phyloP scores from a whole-genome alignment of 2,329 filamentous ascomycete genomes.

The Phialemoniopsis sp. region DNA sequence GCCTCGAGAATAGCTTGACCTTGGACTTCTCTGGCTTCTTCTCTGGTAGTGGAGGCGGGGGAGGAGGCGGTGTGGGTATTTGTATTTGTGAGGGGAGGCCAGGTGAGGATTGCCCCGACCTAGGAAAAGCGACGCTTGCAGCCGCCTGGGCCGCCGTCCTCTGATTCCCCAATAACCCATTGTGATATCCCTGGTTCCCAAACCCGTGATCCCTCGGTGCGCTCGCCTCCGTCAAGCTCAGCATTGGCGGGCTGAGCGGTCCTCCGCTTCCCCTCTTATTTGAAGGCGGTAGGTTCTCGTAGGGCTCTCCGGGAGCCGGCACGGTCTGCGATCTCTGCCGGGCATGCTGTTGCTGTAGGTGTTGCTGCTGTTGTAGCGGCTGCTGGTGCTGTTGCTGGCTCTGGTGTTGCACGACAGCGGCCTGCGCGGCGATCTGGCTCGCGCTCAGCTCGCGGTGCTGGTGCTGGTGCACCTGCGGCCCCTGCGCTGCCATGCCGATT shows the following conservation, averaged over 20 bases:
- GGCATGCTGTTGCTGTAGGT: slow-evolving; percentile 35
- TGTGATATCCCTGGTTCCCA: slow-evolving; percentile 49
- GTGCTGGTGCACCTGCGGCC: slow-evolving; percentile 3
- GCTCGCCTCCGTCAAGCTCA: slow-evolving; percentile 63
- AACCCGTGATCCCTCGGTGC: slow-evolving; percentile 54
- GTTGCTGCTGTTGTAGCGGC: slow-evolving; percentile 43
- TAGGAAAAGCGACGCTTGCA: slow-evolving; percentile 69
- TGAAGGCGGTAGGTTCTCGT: slow-evolving; percentile 22
- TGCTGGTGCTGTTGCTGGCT: slow-evolving; percentile 25
- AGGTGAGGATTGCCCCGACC: slow-evolving; percentile 53
- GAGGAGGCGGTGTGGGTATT: slow-evolving; percentile 26
- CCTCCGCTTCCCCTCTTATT: slow-evolving; percentile 38
- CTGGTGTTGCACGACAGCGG: slow-evolving; percentile 66
- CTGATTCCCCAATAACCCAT: slow-evolving; percentile 56
- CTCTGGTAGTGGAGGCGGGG: slow-evolving; percentile 41
- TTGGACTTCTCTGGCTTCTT: slow-evolving; percentile 71
- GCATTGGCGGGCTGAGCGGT: slow-evolving; percentile 56
- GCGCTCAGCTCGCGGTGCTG: slow-evolving; percentile 43
- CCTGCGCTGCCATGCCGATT: slow-evolving; percentile 36
- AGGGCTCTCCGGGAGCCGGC: slow-evolving; percentile 48
- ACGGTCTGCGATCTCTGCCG: slow-evolving; percentile 74
- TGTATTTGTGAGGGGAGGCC: slow-evolving; percentile 26
- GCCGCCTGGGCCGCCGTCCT: slow-evolving; percentile 65
- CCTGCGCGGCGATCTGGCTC: slow-evolving; percentile 78
- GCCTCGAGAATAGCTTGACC: slow-evolving; percentile 77